These are phyloP conservation scores for Exsudoporus floridanus DNA, from an alignment of 1,284 basidiomycete genomes.

Conservation along the genomic window DNA sequence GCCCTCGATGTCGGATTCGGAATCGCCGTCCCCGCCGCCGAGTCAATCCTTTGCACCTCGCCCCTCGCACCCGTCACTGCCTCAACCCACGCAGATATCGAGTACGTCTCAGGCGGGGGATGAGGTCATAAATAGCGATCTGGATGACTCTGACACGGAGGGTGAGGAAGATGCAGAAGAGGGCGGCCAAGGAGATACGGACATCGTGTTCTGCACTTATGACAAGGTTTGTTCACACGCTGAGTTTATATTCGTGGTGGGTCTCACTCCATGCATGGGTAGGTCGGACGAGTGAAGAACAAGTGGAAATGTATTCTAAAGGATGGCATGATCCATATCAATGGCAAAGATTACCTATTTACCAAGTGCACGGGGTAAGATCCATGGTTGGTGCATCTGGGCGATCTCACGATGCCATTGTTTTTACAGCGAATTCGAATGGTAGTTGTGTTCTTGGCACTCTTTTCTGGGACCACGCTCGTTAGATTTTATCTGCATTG, in stretches of 20 bases:
- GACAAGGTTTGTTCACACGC: constrained; percentile 74
- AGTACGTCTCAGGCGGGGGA: constrained; percentile 45
- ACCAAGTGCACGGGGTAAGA: constrained; percentile 88
- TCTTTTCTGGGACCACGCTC: constrained; percentile 7
- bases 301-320: constrained; percentile 99
- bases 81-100: constrained; percentile 46
- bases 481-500: constrained; percentile 26
- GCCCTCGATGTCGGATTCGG: constrained; percentile 53
- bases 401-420: not conserved
- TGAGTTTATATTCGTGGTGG: not conserved
- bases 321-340: constrained; percentile 97
- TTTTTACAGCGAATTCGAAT: constrained; percentile 40
- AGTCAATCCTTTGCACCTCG: constrained; percentile 61
- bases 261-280: constrained; percentile 3
- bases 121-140: constrained; percentile 93
- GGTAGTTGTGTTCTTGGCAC: constrained; percentile 26
- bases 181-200: constrained; percentile 69
- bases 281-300: constrained; percentile 98
- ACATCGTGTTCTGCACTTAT: constrained; percentile 98
- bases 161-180: constrained; percentile 76
- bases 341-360: constrained; percentile 97
- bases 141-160: constrained; percentile 91
- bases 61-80: constrained; percentile 56
- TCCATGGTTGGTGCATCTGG: not conserved
- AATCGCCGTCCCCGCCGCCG: constrained; percentile 61